These are phyloP conservation scores for Periglandula ipomoeae DNA, from an alignment of 2,329 filamentous ascomycete genomes.

Conservation along the genomic window DNA sequence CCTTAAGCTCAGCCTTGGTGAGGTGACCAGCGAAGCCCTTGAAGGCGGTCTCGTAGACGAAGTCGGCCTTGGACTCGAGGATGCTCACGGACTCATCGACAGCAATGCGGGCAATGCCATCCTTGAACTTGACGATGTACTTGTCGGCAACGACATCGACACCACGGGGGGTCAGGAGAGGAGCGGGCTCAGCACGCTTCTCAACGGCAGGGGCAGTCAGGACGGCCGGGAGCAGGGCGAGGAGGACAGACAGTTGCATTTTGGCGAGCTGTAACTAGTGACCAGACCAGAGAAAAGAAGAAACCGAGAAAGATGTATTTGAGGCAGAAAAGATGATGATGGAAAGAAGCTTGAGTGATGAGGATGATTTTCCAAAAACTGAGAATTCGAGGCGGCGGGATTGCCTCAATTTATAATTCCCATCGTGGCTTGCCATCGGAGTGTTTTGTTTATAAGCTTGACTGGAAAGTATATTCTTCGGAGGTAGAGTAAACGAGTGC, in stretches of 20 bases:
- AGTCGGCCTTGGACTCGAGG: conserved; percentile 14
- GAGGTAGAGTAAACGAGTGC: not conserved
- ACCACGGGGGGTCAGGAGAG: conserved; percentile 14
- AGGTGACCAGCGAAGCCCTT: conserved; percentile 17
- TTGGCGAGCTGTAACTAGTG: conserved; percentile 6
- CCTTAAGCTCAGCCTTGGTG: conserved; percentile 12
- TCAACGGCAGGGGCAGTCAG: conserved; percentile 13
- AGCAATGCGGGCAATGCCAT: conserved; percentile 9
- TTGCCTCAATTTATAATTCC: conserved; percentile 9
- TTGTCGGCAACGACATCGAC: conserved; percentile 15
- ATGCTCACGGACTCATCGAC: conserved; percentile 10
- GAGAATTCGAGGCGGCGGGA: not conserved
- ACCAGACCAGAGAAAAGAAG: not conserved
- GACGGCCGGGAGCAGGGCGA: conserved; percentile 15
- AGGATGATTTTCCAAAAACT: not conserved
- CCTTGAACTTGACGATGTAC: conserved; percentile 23
- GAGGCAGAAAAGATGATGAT: not conserved
- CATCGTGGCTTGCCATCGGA: not conserved
- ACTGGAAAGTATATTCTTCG: not conserved
- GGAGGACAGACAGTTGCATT: conserved; percentile 17
- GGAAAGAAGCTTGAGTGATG: conserved; percentile 1
- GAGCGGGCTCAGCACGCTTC: conserved; percentile 18
- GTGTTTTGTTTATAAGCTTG: not conserved
- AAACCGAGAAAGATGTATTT: not conserved
- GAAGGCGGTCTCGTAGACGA: conserved; percentile 15